Percentiles rank a stretch among this genome's conserved stretches.
Conservation (phyloP, 176 grass and related monocot species). For the bread wheat (Triticum aestivum) region DNA sequence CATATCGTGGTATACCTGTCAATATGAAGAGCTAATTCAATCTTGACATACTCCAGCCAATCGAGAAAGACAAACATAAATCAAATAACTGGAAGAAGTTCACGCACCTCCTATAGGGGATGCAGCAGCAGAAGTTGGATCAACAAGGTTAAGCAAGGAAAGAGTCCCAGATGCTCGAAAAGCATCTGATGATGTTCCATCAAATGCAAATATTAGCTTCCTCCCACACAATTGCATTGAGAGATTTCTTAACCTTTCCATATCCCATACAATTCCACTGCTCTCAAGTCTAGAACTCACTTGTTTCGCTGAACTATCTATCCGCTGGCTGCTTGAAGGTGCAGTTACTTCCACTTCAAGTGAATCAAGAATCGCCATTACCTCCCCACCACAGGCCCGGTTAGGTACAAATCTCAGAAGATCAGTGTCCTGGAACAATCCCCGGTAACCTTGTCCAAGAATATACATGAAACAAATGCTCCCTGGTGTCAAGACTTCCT, state of each 20-base stretch:
- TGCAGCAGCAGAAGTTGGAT: conserved; percentile 96
- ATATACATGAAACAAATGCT: conserved; percentile 98
- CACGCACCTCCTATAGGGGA: conserved; percentile 91
- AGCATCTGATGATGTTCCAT: conserved; percentile 95
- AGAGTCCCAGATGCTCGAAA: conserved; percentile 92
- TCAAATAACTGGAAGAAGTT: conserved; percentile 25
- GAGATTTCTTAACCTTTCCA: conserved; percentile 85
- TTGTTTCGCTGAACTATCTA: conserved; percentile 78
- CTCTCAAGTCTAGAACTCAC: conserved; percentile 74
- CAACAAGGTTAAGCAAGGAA: conserved; percentile 95
- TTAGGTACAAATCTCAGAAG: conserved; percentile 91
- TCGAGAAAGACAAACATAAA: conserved; percentile 35
- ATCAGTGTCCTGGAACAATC: conserved; percentile 94
- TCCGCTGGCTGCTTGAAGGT: conserved; percentile 68
- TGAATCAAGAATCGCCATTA: conserved; percentile 92
- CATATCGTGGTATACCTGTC: conserved; percentile 97
- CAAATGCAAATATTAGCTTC: conserved; percentile 99
- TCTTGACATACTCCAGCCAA: conserved; percentile 26
- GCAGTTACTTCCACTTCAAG: conserved; percentile 69
- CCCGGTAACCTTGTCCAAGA: conserved; percentile 92
- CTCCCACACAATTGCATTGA: conserved; percentile 79
- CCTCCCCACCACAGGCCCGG: conserved; percentile 84
- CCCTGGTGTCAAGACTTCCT: conserved; percentile 89
- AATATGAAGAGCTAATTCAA: conserved; percentile 36
- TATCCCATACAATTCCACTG: conserved; percentile 97